Conservation (phyloP, 108 stramenopile genomes). For the Stephanodiscus triporus region DNA sequence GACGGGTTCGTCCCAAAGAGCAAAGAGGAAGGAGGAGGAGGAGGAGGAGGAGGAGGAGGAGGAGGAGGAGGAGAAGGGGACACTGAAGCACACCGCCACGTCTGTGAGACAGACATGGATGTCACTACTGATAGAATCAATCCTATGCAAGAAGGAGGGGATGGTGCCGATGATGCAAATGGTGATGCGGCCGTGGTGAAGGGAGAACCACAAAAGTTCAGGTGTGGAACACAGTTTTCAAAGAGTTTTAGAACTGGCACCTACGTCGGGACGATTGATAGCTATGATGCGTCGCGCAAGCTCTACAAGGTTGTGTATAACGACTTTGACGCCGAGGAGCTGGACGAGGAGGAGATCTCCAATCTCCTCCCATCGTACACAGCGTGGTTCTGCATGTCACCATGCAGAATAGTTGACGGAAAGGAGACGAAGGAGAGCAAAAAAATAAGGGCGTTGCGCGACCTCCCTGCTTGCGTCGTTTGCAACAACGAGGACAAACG, state of each 20-base stretch:
- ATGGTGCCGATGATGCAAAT: neutral
- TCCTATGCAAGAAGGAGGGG: neutral
- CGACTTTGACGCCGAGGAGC: neutral
- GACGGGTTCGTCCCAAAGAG: neutral
- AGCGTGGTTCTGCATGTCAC: neutral
- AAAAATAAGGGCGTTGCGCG: neutral
- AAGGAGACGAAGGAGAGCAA: neutral
- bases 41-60: too few relatives aligned
- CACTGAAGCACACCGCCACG: neutral
- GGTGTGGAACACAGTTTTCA: neutral
- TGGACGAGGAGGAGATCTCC: neutral
- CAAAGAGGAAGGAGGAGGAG: neutral
- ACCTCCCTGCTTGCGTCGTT: neutral
- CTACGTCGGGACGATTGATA: neutral
- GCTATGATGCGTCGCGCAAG: neutral
- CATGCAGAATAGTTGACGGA: neutral
- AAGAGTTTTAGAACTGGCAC: neutral
- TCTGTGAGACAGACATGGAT: neutral
- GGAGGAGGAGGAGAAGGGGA: neutral
- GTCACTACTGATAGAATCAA: neutral
- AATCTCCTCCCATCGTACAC: neutral
- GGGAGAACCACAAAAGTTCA: neutral
- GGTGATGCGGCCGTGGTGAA: neutral
- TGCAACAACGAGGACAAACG: constrained; percentile 12
- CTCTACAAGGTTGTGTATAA: neutral